Percentiles rank a stretch among this genome's conserved stretches.
Conservation (phyloP, 805 yeast genomes). For the Limtongia smithiae region DNA sequence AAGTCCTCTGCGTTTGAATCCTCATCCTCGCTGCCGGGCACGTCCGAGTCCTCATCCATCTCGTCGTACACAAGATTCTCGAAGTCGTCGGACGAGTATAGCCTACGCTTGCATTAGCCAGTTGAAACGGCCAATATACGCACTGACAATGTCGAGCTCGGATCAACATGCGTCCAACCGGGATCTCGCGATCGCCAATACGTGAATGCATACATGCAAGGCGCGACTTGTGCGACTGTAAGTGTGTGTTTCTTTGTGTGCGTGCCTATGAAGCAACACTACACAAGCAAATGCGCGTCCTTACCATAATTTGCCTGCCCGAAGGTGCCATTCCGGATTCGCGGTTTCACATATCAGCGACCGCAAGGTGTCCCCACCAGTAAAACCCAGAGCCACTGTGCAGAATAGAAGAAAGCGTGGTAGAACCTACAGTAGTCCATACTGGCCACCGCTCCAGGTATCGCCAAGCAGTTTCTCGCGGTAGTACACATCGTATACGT, state of each 20-base stretch:
- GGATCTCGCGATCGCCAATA: neutral
- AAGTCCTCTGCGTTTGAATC: slow-evolving; percentile 73
- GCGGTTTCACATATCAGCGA: no score
- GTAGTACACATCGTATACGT: slow-evolving; percentile 88
- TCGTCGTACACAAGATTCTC: slow-evolving; percentile 23
- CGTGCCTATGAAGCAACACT: no score
- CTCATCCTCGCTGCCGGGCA: slow-evolving; percentile 36
- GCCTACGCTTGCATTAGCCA: slow-evolving; percentile 3
- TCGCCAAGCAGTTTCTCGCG: slow-evolving; percentile 46
- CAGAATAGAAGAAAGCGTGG: neutral
- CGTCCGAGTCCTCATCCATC: slow-evolving; percentile 22
- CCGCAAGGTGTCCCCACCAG: neutral
- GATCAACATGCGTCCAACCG: no score
- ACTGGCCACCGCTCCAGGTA: slow-evolving; percentile 28
- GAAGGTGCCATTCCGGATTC: no score
- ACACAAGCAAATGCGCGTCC: no score
- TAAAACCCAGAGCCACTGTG: neutral
- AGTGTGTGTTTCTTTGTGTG: no score
- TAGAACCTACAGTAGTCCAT: slow-evolving; percentile 29
- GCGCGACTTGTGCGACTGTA: neutral
- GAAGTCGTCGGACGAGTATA: slow-evolving; percentile 14
- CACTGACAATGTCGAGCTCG: neutral
- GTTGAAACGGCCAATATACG: no score
- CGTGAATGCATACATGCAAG: neutral
- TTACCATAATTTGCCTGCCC: no score